Conservation (phyloP, 805 yeast genomes). For the Ascoidea tarda region DNA sequence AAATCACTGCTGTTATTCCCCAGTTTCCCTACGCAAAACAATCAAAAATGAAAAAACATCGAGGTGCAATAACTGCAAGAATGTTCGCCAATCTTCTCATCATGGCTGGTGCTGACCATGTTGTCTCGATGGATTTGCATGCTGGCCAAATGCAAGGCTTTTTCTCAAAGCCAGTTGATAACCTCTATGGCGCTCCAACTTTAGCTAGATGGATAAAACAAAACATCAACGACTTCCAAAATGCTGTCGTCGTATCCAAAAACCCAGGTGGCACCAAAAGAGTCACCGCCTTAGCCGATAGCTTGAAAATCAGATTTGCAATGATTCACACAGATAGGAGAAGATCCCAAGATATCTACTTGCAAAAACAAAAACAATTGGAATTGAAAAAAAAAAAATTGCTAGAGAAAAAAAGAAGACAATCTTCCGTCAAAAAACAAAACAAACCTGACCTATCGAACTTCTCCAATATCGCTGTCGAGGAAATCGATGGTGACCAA, state of each 20-base stretch:
- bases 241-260: conserved; percentile 94
- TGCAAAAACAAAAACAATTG: conserved; percentile 24
- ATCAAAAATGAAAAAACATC: conserved; percentile 94
- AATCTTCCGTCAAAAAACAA: conserved; percentile 28
- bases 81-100: conserved; percentile 90
- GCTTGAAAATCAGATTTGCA: conserved; percentile 89
- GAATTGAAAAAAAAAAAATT: conserved; percentile 18
- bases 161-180: conserved; percentile 94
- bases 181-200: conserved; percentile 91
- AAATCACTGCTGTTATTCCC: conserved; percentile 91
- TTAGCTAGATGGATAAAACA: conserved; percentile 92
- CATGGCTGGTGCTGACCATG: conserved; percentile 99
- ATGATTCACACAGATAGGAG: conserved; percentile 98
- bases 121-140: conserved; percentile 88
- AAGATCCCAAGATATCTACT: conserved; percentile 54
- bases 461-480: conserved; percentile 6
- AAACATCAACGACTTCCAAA: conserved; percentile 71
- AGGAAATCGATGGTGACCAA: conserved; percentile 17
- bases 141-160: conserved; percentile 99
- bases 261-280: conserved; percentile 99
- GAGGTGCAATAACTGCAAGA: conserved; percentile 98
- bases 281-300: conserved; percentile 96
- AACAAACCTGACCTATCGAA: conserved; percentile 21
- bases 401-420: conserved; percentile 26
- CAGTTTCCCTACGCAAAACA: conserved; percentile 97